phyloP scores from a whole-genome alignment of 148 eudicot species.

The Rheum nobile region DNA sequence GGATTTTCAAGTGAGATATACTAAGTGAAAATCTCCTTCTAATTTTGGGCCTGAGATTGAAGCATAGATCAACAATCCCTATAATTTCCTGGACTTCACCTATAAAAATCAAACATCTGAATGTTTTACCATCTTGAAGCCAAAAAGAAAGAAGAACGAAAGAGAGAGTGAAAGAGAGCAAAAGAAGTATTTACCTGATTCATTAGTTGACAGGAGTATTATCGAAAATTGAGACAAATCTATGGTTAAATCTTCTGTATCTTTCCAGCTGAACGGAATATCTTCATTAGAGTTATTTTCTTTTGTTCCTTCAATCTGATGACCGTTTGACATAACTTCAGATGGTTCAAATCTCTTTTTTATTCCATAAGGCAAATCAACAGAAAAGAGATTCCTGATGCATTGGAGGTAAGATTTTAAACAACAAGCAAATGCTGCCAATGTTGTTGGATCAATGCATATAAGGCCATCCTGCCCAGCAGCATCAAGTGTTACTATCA shows the following conservation, averaged over 20 bases:
- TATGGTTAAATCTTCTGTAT: slow-evolving; percentile 37
- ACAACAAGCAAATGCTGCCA: slow-evolving; percentile 36
- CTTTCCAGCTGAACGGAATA: slow-evolving; percentile 22
- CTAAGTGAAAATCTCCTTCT: slow-evolving; percentile 33
- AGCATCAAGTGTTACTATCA: slow-evolving; percentile 13
- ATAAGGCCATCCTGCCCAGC: slow-evolving; percentile 69
- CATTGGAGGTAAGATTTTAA: slow-evolving; percentile 28
- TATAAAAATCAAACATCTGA: slow-evolving; percentile 21
- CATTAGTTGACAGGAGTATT: slow-evolving; percentile 49
- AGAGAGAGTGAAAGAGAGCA: background rate
- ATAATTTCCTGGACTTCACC: slow-evolving; percentile 57
- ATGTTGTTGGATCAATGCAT: slow-evolving; percentile 40
- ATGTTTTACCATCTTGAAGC: background rate
- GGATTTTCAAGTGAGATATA: slow-evolving; percentile 46
- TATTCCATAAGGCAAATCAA: background rate
- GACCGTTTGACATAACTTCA: slow-evolving; percentile 10
- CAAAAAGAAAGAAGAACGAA: background rate
- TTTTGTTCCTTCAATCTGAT: slow-evolving; percentile 12
- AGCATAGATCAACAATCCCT: slow-evolving; percentile 36
- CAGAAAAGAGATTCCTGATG: slow-evolving; percentile 29
- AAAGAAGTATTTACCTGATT: slow-evolving; percentile 36
- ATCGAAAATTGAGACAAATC: slow-evolving; percentile 48
- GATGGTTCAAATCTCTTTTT: slow-evolving; percentile 18
- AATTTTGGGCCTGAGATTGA: slow-evolving; percentile 28
- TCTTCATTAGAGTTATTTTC: slow-evolving; percentile 11